Evolutionary conservation across 2,329 filamentous ascomycete species (phyloP), one percentile per base, ranked within the genome.

Genomic region (Paraconiothyrium sp.): DNA sequence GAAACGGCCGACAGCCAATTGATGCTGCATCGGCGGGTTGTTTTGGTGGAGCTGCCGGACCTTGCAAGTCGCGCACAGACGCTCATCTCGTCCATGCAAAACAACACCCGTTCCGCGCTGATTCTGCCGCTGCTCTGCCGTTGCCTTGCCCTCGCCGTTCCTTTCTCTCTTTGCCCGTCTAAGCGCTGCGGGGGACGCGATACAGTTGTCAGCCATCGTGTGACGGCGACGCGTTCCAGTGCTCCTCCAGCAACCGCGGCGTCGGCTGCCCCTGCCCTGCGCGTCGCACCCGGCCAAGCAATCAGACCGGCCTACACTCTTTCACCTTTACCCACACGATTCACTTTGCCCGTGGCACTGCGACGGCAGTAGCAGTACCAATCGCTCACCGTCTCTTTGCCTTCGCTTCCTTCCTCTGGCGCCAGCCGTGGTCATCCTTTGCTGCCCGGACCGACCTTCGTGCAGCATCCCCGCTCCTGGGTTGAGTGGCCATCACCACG

Each of bases 181-280:
- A 71, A 71, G 72, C 66, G 73, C 74, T 67, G 65, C 52, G 67
- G 69, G 68, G 58, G 68, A 70, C 70, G 74, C 68, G 70, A 70
- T 61, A 64, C 67, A 66, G 57, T 63, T 66, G 62, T 60, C 66
- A 57, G 61, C 63, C 63, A 58, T 67, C 67, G 71, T 65, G 65
- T 72, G 61, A 69, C 70, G 58, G 61, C 66, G 69, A 71, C 72
- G 69, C 71, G 68, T 69, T 66, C 68, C 59, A 67, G 63, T 64
- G 61, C 61, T 58, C 52, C 57, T 59, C 65, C 66, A 67, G 64
- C 65, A 67, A 62, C 68, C 64, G 65, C 67, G 58, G 62, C 65
- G 62, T 64, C 60, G 61, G 66, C 63, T 44, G 54, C 57, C 64
- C 59, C 58, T 63, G 54, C 63, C 39, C 61, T 65, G 67, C 70